Percentiles rank a stretch among this genome's conserved stretches.
Evolutionary conservation across 1,284 basidiomycete genomes (phyloP).

Genomic region (Microstroma glucosiphilum): DNA sequence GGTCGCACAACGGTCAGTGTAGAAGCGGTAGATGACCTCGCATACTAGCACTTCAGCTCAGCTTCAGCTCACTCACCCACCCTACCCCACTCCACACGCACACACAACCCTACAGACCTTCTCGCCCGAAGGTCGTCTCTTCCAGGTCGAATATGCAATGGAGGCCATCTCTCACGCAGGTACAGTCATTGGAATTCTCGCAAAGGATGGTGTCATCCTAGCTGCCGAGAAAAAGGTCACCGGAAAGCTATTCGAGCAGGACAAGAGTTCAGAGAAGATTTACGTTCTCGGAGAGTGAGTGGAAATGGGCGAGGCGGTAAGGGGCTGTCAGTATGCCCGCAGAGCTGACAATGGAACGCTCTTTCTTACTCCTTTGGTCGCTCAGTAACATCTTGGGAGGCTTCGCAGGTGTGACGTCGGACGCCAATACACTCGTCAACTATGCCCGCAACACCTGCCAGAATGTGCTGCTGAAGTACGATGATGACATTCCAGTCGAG

Average conservation of each 20-base stretch:
- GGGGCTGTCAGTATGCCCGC: background rate
- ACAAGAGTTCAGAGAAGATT: constrained; percentile 88
- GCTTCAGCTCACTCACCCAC: background rate
- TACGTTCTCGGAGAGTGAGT: constrained; percentile 73
- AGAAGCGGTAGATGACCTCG: background rate
- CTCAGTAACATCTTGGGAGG: constrained; percentile 86
- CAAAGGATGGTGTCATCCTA: constrained; percentile 83
- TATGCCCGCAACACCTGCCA: constrained; percentile 87
- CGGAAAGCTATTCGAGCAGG: constrained; percentile 91
- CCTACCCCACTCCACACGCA: background rate
- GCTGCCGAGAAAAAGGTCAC: constrained; percentile 99
- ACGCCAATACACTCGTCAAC: constrained; percentile 96
- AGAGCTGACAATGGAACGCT: background rate
- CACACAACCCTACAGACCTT: constrained; percentile 20
- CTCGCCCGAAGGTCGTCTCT: constrained; percentile 52
- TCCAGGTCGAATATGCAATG: constrained; percentile 94
- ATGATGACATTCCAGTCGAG: constrained; percentile 97
- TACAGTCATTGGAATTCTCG: constrained; percentile 87
- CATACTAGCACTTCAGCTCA: background rate
- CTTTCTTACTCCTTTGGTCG: background rate
- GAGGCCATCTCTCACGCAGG: constrained; percentile 96
- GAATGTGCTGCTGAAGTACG: constrained; percentile 75
- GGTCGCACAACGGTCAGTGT: constrained; percentile 1
- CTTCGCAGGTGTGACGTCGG: constrained; percentile 90
- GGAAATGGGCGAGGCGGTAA: background rate